Percentiles rank a stretch among this genome's conserved stretches.
Evolutionary conservation across 2,329 filamentous ascomycete genomes (phyloP).

Genomic region (Aspergillus sp.): DNA sequence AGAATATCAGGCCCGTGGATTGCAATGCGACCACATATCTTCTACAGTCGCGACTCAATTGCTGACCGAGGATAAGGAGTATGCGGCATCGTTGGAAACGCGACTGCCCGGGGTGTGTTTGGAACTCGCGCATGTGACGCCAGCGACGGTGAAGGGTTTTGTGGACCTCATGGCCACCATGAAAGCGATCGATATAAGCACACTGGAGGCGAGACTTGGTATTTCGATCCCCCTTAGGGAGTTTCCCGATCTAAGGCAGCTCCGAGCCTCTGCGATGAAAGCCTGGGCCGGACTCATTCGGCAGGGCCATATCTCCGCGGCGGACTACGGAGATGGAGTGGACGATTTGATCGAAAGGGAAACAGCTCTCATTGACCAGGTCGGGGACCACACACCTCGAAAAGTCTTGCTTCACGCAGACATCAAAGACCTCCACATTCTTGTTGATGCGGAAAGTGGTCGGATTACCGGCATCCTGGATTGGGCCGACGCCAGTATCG

Average conservation of each 20-base stretch:
- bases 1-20: background rate
- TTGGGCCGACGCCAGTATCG: constrained; percentile 1
- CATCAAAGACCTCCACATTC: background rate
- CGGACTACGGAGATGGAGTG: background rate
- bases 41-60: background rate
- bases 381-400: background rate
- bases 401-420: background rate
- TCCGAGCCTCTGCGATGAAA: background rate
- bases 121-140: background rate
- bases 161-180: background rate
- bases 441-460: background rate
- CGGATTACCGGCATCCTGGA: background rate
- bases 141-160: background rate
- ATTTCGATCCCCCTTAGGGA: background rate
- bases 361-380: background rate
- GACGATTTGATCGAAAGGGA: background rate
- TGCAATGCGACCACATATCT: background rate
- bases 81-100: background rate
- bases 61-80: background rate
- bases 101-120: background rate
- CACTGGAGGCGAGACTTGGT: background rate
- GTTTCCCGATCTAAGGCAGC: background rate
- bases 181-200: background rate
- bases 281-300: background rate
- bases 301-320: background rate